These are phyloP conservation scores for Puccinia triticina DNA, from an alignment of 1,284 basidiomycete genomes.

Conservation along the genomic window DNA sequence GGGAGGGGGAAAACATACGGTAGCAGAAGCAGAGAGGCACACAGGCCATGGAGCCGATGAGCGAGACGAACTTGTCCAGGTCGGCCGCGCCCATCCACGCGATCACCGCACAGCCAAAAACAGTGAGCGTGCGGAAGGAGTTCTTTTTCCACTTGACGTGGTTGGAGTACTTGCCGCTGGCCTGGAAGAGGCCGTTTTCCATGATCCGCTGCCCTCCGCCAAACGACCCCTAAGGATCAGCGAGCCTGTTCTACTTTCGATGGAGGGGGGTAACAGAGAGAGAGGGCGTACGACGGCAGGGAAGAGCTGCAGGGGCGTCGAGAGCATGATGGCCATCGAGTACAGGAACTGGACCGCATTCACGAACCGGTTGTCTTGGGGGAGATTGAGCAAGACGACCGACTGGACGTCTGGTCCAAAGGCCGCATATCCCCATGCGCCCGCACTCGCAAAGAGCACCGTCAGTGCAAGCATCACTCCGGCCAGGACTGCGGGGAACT, in stretches of 20 bases:
- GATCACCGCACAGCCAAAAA: conserved; percentile 74
- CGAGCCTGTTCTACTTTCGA: no score
- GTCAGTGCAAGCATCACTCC: conserved; percentile 82
- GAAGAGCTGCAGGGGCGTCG: conserved; percentile 93
- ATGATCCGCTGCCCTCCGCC: conserved; percentile 87
- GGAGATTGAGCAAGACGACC: conserved; percentile 92
- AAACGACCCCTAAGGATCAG: not conserved
- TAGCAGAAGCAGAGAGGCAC: conserved; percentile 80
- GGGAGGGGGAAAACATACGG: conserved; percentile 44
- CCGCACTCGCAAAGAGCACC: conserved; percentile 82
- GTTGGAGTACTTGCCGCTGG: conserved; percentile 78
- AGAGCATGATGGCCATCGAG: conserved; percentile 89
- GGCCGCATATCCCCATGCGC: conserved; percentile 64
- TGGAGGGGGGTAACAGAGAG: not conserved
- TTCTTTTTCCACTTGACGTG: conserved; percentile 83
- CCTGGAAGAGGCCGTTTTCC: conserved; percentile 90
- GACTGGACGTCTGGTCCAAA: conserved; percentile 69
- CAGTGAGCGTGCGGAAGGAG: conserved; percentile 76
- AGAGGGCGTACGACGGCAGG: conserved; percentile 70
- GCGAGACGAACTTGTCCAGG: conserved; percentile 93
- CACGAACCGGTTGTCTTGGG: conserved; percentile 71
- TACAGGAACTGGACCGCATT: conserved; percentile 57
- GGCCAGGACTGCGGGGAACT: conserved; percentile 84
- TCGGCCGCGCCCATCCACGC: conserved; percentile 85
- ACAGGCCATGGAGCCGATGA: conserved; percentile 91